Evolutionary conservation across 768 basidiomycete genomes (phyloP), one percentile per base, ranked within the genome.

Genomic region (Trametes cinnabarina): DNA sequence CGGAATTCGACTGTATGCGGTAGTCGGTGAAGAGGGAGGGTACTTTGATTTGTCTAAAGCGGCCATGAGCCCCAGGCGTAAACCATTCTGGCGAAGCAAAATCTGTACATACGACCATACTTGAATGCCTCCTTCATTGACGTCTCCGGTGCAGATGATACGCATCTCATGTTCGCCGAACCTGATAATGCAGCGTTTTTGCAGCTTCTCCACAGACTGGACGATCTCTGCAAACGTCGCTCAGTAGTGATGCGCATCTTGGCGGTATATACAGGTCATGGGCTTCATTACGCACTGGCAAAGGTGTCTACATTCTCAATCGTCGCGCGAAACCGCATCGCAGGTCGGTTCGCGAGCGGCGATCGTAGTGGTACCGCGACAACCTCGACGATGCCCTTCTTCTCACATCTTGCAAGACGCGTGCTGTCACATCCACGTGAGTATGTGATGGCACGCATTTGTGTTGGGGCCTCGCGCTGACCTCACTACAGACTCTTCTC

Each of bases 1-100:
- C 75, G 3, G 89, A 81, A 65, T 93, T 93, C 20, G 92, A 94
- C 66, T 94, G 88, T 65, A 95, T 92, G 42, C 91, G 86, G 69
- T 94, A 92, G 59, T 83, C 78, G 2, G 77, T 79, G 72, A 93
- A 91, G 10, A 93, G 67, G 0, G 89, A 82, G 37, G 80, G 76
- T 9, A 84, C 79, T 69, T 85, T 87, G 65, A 88, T 81, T 64
- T 85, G 80, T 15, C 86, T 87, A 54, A 17, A 34, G 39, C 26
- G n/a, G n/a, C n/a, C n/a, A n/a, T n/a, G n/a, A n/a, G n/a, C n/a
- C 48, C 37, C 12, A 58, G 69, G 37, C 65, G 48, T 68, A 56
- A 25, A 67, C 48, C 14, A 23, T 20, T 9, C 23, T 47, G 17
- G 20, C 15, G 23, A 20, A 30, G 3, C 30, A 15, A 55, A 50